A percentile compares a stretch with the other conserved stretches of the same genome.
These are phyloP conservation scores for Senna tora DNA, from an alignment of 306 rosid species.

Conservation along the genomic window DNA sequence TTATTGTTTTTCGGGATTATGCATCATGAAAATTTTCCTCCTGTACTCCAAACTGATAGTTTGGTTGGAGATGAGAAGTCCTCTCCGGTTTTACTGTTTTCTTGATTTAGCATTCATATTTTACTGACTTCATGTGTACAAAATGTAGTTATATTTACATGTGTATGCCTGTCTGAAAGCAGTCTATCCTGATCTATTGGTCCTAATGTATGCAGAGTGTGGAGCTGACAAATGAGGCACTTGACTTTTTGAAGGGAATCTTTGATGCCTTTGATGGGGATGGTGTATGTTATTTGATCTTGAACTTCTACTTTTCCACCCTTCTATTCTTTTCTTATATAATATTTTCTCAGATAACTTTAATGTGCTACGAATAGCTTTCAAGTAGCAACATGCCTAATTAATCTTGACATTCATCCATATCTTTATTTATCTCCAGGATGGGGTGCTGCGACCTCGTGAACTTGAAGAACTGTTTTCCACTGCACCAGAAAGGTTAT, in stretches of 20 bases:
- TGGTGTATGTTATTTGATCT: conserved; percentile 57
- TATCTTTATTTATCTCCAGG: conserved; percentile 50
- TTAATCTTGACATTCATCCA: conserved; percentile 19
- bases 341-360: conserved; percentile 25
- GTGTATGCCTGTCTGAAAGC: not conserved
- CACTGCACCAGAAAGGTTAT: conserved; percentile 89
- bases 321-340: conserved; percentile 5
- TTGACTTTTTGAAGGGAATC: conserved; percentile 73
- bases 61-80: too few species aligned
- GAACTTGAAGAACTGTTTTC: conserved; percentile 92
- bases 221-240: conserved; percentile 91
- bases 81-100: too few species aligned
- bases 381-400: conserved; percentile 11
- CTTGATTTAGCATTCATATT: too few species aligned
- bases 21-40: too few species aligned
- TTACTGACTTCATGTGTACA: not conserved
- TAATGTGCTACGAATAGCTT: not conserved
- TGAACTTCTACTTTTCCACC: conserved; percentile 16
- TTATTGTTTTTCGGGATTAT: too few species aligned
- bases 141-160: too few species aligned
- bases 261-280: conserved; percentile 74
- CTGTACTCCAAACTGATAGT: too few species aligned
- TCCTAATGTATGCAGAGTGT: conserved; percentile 69
- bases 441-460: conserved; percentile 79
- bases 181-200: conserved; percentile 29